Evolutionary conservation across 176 grass and related monocot species (phyloP).

Genomic region (Eragrostis nindensis): DNA sequence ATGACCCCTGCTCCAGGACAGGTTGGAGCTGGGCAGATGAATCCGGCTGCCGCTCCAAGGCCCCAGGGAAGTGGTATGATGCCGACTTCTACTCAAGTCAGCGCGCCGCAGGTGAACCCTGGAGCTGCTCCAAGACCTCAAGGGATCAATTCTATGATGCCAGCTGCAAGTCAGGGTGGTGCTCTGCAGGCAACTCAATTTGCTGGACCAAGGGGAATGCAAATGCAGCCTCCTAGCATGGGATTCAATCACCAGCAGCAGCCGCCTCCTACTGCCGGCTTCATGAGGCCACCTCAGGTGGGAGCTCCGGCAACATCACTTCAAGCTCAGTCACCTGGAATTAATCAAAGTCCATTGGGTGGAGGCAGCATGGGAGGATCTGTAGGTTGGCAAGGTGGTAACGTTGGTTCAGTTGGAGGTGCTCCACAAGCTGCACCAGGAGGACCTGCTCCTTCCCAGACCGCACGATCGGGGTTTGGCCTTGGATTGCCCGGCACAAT

Average conservation of each 20-base stretch:
- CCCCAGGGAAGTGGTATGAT: constrained; percentile 47
- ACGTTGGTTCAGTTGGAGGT: constrained; percentile 45
- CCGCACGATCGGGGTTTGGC: constrained; percentile 58
- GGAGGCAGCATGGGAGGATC: constrained; percentile 58
- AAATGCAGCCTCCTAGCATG: constrained; percentile 52
- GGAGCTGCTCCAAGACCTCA: constrained; percentile 48
- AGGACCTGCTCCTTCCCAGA: constrained; percentile 50
- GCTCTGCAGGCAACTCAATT: constrained; percentile 62
- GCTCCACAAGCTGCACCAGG: constrained; percentile 51
- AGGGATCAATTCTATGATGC: constrained; percentile 51
- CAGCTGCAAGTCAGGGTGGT: constrained; percentile 57
- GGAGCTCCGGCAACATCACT: constrained; percentile 49
- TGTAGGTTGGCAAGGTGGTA: constrained; percentile 67
- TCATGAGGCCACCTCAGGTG: constrained; percentile 67
- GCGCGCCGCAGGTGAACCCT: constrained; percentile 42
- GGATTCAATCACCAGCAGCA: constrained; percentile 84
- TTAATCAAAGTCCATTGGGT: constrained; percentile 54
- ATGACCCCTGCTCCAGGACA: constrained; percentile 40
- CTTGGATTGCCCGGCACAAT: constrained; percentile 53
- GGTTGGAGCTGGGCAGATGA: constrained; percentile 42
- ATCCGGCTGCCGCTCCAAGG: constrained; percentile 38
- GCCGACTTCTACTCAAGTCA: constrained; percentile 49
- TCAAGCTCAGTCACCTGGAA: constrained; percentile 58
- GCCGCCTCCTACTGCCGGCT: constrained; percentile 53
- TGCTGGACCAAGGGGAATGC: constrained; percentile 52